Evolutionary conservation across 306 rosid genomes (phyloP).

Genomic region (Hippophae gyantsensis): DNA sequence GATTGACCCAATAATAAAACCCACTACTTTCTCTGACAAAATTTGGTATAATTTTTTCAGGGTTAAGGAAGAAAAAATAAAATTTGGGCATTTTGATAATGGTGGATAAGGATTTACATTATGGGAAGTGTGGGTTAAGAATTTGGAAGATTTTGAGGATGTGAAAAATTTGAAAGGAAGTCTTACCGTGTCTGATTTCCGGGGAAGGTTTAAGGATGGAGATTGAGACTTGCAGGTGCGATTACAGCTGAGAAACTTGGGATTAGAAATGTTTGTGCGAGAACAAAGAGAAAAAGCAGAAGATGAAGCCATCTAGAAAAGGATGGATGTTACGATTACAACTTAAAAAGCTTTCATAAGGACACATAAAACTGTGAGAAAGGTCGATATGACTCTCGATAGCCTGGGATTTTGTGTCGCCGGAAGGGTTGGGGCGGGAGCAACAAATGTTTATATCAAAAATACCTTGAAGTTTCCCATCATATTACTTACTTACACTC

Average conservation of each 20-base stretch:
- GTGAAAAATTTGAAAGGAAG: constrained; percentile 8
- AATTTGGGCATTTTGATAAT: constrained; percentile 9
- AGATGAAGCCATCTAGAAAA: constrained; percentile 15
- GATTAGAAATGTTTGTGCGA: background rate
- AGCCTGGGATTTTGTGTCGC: no score
- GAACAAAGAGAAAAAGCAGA: constrained; percentile 10
- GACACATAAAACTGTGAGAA: no score
- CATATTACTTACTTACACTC: no score
- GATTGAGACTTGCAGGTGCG: constrained; percentile 1
- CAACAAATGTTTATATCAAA: no score
- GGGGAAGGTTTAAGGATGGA: constrained; percentile 6
- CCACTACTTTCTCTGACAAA: constrained; percentile 30
- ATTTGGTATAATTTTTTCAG: constrained; percentile 16
- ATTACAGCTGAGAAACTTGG: background rate
- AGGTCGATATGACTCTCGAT: no score
- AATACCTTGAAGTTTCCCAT: no score
- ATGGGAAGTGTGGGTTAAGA: constrained; percentile 11
- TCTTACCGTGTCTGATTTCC: background rate
- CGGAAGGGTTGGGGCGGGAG: no score
- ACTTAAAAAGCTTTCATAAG: no score
- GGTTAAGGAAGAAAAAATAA: constrained; percentile 5
- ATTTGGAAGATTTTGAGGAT: constrained; percentile 7
- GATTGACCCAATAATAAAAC: constrained; percentile 58
- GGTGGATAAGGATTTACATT: constrained; percentile 18
- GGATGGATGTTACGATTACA: no score